Evolutionary conservation across 106 monocot species (phyloP).

Genomic region (Allium cepa): DNA sequence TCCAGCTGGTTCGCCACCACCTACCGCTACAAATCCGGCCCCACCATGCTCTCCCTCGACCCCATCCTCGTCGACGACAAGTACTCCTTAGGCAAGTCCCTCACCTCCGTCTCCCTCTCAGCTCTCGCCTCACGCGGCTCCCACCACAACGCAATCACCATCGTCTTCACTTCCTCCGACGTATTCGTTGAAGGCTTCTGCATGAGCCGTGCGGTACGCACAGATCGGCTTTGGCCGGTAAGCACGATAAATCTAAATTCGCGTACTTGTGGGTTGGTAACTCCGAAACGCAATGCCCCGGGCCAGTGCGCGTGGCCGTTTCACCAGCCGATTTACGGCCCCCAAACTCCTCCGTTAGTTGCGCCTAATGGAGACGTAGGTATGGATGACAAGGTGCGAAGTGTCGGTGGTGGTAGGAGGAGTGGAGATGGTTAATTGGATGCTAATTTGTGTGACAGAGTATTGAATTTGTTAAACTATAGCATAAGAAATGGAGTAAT

Average conservation of each 20-base stretch:
- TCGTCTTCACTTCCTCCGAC: constrained; percentile 53
- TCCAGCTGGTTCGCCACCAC: constrained; percentile 52
- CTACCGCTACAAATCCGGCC: constrained; percentile 7
- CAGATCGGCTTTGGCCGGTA: constrained; percentile 7
- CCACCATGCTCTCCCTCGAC: constrained; percentile 19
- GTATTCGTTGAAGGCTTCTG: constrained; percentile 67
- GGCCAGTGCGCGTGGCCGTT: constrained; percentile 67
- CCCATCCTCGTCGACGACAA: constrained; percentile 19
- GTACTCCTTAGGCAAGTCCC: constrained; percentile 40
- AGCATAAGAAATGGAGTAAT: too few species aligned
- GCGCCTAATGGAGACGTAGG: constrained; percentile 42
- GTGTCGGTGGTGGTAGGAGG: too few species aligned
- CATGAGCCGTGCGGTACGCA: constrained; percentile 67
- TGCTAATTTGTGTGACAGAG: too few species aligned
- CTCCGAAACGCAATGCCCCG: constrained; percentile 47
- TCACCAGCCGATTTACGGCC: constrained; percentile 54
- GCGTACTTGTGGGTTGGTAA: constrained; percentile 53
- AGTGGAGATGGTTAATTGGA: too few species aligned
- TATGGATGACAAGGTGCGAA: constrained; percentile 33
- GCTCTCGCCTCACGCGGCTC: constrained; percentile 18
- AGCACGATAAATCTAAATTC: not conserved
- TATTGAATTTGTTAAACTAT: too few species aligned
- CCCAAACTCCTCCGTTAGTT: constrained; percentile 23
- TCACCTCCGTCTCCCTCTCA: constrained; percentile 15
- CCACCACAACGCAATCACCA: constrained; percentile 14